Evolutionary conservation across 2,329 filamentous ascomycete genomes (phyloP).

Genomic region (Tolypocladium guangdongense): DNA sequence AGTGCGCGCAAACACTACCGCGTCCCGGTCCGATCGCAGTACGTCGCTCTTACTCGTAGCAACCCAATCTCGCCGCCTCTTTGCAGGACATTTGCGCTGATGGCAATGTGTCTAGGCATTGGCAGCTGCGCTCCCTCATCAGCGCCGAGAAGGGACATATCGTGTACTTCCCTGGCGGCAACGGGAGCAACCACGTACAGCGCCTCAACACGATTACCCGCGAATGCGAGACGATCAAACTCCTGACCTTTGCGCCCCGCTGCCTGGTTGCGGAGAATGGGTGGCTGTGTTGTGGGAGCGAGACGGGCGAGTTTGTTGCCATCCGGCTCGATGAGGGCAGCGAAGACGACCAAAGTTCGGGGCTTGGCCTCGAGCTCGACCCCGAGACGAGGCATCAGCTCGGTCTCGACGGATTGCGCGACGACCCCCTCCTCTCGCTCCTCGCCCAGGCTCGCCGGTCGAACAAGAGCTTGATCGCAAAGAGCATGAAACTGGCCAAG

Average conservation of each 20-base stretch:
- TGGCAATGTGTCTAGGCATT: constrained; percentile 46
- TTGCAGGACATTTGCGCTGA: neutral
- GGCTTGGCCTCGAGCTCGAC: constrained; percentile 10
- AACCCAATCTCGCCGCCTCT: neutral
- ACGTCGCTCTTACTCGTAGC: constrained; percentile 17
- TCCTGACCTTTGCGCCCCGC: constrained; percentile 63
- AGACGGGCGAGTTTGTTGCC: constrained; percentile 77
- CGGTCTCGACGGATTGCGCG: constrained; percentile 23
- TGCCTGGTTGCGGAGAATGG: constrained; percentile 80
- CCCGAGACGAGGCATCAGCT: constrained; percentile 11
- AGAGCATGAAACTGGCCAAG: constrained; percentile 42
- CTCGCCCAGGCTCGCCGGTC: constrained; percentile 26
- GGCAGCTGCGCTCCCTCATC: constrained; percentile 83
- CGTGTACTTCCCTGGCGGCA: constrained; percentile 75
- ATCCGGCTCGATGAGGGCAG: constrained; percentile 47
- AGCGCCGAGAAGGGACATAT: constrained; percentile 66
- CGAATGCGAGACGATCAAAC: constrained; percentile 62
- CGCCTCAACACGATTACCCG: constrained; percentile 57
- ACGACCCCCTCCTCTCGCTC: constrained; percentile 23
- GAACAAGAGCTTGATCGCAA: constrained; percentile 35
- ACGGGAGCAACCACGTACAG: constrained; percentile 54
- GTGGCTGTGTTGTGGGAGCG: constrained; percentile 85
- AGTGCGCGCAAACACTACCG: constrained; percentile 56
- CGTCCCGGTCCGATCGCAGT: constrained; percentile 55
- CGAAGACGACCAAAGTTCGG: constrained; percentile 15